Evolutionary conservation across 371 early-diverging fungal species (phyloP).

Genomic region (Smittium mucronatum): DNA sequence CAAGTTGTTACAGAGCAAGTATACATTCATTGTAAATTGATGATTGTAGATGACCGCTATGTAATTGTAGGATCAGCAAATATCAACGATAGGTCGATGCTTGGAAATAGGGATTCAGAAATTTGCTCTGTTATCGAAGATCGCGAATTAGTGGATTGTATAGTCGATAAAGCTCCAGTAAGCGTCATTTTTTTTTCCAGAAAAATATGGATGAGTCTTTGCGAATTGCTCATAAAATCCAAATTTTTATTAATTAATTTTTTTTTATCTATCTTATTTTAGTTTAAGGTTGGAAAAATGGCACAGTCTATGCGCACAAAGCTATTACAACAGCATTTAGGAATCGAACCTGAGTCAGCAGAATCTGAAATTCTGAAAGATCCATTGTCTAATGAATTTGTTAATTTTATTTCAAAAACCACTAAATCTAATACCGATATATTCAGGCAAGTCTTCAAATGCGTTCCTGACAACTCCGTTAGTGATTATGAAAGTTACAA

Average conservation of each 20-base stretch:
- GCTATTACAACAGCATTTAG: background rate
- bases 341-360: background rate
- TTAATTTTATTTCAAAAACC: slow-evolving; percentile 46
- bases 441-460: slow-evolving; percentile 69
- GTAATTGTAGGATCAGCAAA: slow-evolving; percentile 83
- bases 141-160: slow-evolving; percentile 44
- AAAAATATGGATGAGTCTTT: too few relatives aligned
- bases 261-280: too few relatives aligned
- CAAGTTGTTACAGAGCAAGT: slow-evolving; percentile 61
- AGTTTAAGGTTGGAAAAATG: background rate
- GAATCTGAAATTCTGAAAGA: slow-evolving; percentile 40
- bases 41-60: slow-evolving; percentile 79
- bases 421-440: slow-evolving; percentile 52
- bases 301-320: background rate
- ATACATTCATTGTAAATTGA: slow-evolving; percentile 82
- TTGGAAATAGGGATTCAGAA: slow-evolving; percentile 85
- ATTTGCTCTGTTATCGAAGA: slow-evolving; percentile 76
- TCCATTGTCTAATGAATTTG: slow-evolving; percentile 51
- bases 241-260: too few relatives aligned
- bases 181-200: too few relatives aligned
- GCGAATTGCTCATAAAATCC: too few relatives aligned
- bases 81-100: slow-evolving; percentile 77
- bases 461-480: slow-evolving; percentile 75
- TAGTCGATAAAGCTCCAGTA: slow-evolving; percentile 55
- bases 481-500: slow-evolving; percentile 54